Conservation (phyloP, 768 basidiomycete species). For the Leccinum fibrillosum region DNA sequence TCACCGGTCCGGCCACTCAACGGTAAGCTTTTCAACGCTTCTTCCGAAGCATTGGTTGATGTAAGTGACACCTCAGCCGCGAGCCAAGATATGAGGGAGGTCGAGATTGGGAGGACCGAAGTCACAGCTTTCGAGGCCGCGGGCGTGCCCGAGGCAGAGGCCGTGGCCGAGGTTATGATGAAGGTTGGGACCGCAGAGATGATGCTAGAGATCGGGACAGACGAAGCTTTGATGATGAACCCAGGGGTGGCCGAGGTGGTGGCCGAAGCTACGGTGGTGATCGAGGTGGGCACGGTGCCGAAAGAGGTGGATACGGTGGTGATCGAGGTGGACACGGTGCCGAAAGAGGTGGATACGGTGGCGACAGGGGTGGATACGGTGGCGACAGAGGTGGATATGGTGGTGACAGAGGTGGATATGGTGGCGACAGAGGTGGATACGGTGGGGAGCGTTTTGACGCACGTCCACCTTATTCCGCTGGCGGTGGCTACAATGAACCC, state of each 20-base stretch:
- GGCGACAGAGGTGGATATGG: slow-evolving; percentile 37
- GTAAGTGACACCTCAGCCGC: slow-evolving; percentile 15
- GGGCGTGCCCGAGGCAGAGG: slow-evolving; percentile 39
- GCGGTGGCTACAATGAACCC: slow-evolving; percentile 24
- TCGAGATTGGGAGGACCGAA: slow-evolving; percentile 47
- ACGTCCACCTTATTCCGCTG: slow-evolving; percentile 33
- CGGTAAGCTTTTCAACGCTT: slow-evolving; percentile 27
- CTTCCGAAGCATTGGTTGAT: slow-evolving; percentile 4
- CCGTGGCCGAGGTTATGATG: slow-evolving; percentile 35
- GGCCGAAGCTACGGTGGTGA: slow-evolving; percentile 37
- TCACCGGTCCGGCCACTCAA: slow-evolving; percentile 44
- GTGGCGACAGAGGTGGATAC: slow-evolving; percentile 41
- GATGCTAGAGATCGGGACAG: slow-evolving; percentile 39
- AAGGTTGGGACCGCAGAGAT: slow-evolving; percentile 46
- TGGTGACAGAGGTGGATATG: slow-evolving; percentile 39
- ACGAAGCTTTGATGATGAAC: slow-evolving; percentile 35
- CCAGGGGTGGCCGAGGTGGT: slow-evolving; percentile 34
- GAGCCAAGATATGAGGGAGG: slow-evolving; percentile 36
- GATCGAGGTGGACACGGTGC: no score
- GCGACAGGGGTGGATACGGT: slow-evolving; percentile 41
- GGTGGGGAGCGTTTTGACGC: slow-evolving; percentile 45
- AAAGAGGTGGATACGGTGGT: slow-evolving; percentile 36
- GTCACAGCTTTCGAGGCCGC: slow-evolving; percentile 39
- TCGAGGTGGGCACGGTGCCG: slow-evolving; percentile 39
- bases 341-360: slow-evolving; percentile 40